Evolutionary conservation across 1,139 yeast genomes (phyloP).

Genomic region (Kodamaea ohmeri): DNA sequence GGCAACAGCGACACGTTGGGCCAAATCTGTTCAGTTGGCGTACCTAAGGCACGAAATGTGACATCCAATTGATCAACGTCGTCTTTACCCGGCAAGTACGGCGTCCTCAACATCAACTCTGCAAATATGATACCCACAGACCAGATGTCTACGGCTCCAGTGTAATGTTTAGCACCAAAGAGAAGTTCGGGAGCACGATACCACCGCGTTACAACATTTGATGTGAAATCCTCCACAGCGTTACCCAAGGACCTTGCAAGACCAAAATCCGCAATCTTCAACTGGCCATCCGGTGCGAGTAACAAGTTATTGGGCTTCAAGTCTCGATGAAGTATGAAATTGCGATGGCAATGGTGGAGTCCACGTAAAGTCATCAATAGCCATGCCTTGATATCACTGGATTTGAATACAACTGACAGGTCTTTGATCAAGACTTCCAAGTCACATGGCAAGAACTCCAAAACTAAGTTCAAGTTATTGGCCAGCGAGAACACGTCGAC

Average conservation of each 20-base stretch:
- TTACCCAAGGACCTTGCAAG: slow-evolving; percentile 81
- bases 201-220: slow-evolving; percentile 97
- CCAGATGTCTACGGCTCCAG: slow-evolving; percentile 90
- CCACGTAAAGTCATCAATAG: slow-evolving; percentile 91
- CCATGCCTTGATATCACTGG: slow-evolving; percentile 93
- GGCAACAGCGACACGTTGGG: slow-evolving; percentile 84
- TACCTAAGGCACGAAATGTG: slow-evolving; percentile 91
- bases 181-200: slow-evolving; percentile 92
- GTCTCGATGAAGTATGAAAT: slow-evolving; percentile 86
- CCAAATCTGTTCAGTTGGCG: slow-evolving; percentile 93
- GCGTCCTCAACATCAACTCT: slow-evolving; percentile 90
- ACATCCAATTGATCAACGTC: slow-evolving; percentile 88
- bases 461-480: slow-evolving; percentile 73
- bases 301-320: slow-evolving; percentile 79
- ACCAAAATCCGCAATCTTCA: slow-evolving; percentile 97
- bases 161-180: slow-evolving; percentile 86
- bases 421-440: slow-evolving; percentile 88
- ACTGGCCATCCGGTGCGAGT: slow-evolving; percentile 79
- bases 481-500: slow-evolving; percentile 80
- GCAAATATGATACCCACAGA: slow-evolving; percentile 95
- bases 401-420: slow-evolving; percentile 67
- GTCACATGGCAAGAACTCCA: slow-evolving; percentile 91
- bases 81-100: slow-evolving; percentile 89
- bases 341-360: slow-evolving; percentile 90
- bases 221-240: slow-evolving; percentile 77